Percentiles rank a stretch among this genome's conserved stretches.
These are phyloP conservation scores for Wickerhamomyces queroliae DNA, from an alignment of 805 yeast genomes.

Conservation along the genomic window DNA sequence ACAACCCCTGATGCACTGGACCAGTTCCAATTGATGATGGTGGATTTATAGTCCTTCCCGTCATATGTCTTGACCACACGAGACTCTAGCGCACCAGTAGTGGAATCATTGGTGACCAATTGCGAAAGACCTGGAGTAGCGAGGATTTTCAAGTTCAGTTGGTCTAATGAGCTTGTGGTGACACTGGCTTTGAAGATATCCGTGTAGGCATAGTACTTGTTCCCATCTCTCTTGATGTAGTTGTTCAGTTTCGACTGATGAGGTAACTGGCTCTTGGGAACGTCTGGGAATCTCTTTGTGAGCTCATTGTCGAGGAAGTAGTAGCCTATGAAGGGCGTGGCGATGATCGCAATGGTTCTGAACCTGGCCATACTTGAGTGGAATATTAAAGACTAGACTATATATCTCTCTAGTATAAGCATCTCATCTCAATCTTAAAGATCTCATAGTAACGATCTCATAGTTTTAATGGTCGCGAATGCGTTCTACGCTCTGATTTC, in stretches of 20 bases:
- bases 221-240: constrained; percentile 4
- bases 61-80: neutral
- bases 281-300: constrained; percentile 11
- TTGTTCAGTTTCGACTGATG: constrained; percentile 4
- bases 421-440: too few relatives aligned
- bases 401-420: too few relatives aligned
- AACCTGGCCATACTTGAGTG: neutral
- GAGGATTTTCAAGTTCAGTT: neutral
- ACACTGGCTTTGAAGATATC: constrained; percentile 11
- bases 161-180: neutral
- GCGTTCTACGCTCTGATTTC: neutral
- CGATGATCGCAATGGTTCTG: constrained; percentile 4
- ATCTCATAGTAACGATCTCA: too few relatives aligned
- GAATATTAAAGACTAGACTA: too few relatives aligned
- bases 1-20: constrained; percentile 2
- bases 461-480: neutral
- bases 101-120: neutral
- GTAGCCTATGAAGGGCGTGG: constrained; percentile 9
- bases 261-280: constrained; percentile 16
- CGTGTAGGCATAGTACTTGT: constrained; percentile 12
- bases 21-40: constrained; percentile 6
- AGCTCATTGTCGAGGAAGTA: constrained; percentile 11
- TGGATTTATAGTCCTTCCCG: constrained; percentile 1
- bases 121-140: neutral
- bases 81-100: neutral